These are phyloP conservation scores for Penicillium parvum DNA, from an alignment of 495 filamentous ascomycete species.

Conservation along the genomic window DNA sequence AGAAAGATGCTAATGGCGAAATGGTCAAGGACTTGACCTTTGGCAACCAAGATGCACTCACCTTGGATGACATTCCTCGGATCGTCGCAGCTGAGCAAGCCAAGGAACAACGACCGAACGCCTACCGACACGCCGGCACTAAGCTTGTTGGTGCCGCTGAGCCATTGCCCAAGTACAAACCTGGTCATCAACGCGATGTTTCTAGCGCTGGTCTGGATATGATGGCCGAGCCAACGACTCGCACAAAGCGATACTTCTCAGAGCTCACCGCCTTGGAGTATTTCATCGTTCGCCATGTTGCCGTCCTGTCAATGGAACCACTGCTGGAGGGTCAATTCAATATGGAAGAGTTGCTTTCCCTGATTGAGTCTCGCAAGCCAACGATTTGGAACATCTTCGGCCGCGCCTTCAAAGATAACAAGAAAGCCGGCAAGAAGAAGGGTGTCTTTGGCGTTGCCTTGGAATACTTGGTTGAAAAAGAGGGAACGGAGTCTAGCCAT, in stretches of 20 bases:
- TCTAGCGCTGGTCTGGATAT: conserved; percentile 59
- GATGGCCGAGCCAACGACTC: conserved; percentile 25
- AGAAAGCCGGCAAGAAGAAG: conserved; percentile 82
- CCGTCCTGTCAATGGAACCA: conserved; percentile 92
- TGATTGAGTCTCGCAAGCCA: conserved; percentile 89
- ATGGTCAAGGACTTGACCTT: conserved; percentile 73
- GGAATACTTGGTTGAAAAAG: conserved; percentile 83
- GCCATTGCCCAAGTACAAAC: conserved; percentile 63
- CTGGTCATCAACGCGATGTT: conserved; percentile 74
- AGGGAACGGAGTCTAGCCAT: conserved; percentile 92
- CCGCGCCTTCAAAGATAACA: conserved; percentile 84
- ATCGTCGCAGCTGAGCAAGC: conserved; percentile 96
- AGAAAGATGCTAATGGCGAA: conserved; percentile 70
- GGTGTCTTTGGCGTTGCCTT: conserved; percentile 83
- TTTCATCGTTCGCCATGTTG: conserved; percentile 93
- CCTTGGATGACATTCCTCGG: conserved; percentile 94
- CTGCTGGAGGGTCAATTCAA: conserved; percentile 86
- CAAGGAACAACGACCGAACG: conserved; percentile 83
- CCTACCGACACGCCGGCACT: conserved; percentile 69
- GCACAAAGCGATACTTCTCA: conserved; percentile 83
- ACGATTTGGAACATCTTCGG: conserved; percentile 98
- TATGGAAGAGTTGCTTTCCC: conserved; percentile 86
- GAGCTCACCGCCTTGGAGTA: conserved; percentile 94
- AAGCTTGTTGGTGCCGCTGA: conserved; percentile 60
- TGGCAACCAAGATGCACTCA: conserved; percentile 85